These are phyloP conservation scores for Aureobasidium sp. DNA, from an alignment of 2,329 filamentous ascomycete genomes.

Conservation along the genomic window DNA sequence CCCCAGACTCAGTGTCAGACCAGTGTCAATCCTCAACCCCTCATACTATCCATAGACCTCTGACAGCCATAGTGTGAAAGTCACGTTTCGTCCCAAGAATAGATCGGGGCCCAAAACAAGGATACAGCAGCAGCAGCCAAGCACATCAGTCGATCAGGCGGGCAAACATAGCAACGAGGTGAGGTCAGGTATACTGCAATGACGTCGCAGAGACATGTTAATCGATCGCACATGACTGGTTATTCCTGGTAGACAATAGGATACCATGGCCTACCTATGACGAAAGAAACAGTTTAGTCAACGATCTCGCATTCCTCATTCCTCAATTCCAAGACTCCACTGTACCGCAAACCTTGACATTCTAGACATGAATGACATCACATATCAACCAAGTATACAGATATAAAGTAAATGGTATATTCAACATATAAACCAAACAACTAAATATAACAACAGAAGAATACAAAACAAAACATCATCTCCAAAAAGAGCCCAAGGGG, in stretches of 20 bases:
- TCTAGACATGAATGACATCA: background rate
- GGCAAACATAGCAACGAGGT: too few relatives aligned
- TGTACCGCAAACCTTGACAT: background rate
- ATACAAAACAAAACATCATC: too few relatives aligned
- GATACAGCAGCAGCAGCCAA: too few relatives aligned
- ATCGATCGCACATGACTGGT: background rate
- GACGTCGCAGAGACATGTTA: background rate
- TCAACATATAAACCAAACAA: background rate
- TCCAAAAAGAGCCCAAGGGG: background rate
- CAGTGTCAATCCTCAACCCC: too few relatives aligned
- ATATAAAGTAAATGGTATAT: background rate
- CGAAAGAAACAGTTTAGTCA: background rate
- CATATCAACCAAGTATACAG: background rate
- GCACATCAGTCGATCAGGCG: too few relatives aligned
- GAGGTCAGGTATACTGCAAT: background rate
- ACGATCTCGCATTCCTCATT: background rate
- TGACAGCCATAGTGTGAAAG: too few relatives aligned
- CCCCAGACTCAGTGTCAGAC: too few relatives aligned
- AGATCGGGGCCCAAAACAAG: too few relatives aligned
- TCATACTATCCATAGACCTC: too few relatives aligned
- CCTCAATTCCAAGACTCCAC: too few relatives aligned
- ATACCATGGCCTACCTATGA: background rate
- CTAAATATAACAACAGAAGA: background rate
- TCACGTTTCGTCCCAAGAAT: too few relatives aligned
- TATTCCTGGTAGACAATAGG: background rate